phyloP scores from a whole-genome alignment of 1,284 basidiomycete genomes.

The Cutaneotrichosporon sp. region DNA sequence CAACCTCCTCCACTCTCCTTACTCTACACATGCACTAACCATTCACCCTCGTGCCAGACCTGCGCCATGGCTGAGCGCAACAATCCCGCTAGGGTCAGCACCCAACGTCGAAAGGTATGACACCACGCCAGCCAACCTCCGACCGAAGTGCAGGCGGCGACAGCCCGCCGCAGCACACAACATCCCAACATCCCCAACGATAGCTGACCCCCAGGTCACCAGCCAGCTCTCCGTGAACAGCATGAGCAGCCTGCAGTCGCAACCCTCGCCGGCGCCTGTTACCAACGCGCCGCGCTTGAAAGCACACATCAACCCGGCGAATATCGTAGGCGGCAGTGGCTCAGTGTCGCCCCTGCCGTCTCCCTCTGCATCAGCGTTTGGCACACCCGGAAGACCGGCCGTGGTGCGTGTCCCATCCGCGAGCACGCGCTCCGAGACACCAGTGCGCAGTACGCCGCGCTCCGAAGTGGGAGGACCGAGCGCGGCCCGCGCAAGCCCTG shows the following conservation, averaged over 20 bases:
- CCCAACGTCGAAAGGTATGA: conserved; percentile 1
- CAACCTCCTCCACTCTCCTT: no score
- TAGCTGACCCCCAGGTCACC: conserved; percentile 1
- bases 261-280: conserved; percentile 6
- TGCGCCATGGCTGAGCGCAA: conserved; percentile 1
- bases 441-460: not conserved
- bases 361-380: not conserved
- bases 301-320: conserved; percentile 22
- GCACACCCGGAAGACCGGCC: not conserved
- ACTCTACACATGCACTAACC: no score
- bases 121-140: not conserved
- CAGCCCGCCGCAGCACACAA: no score
- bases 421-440: not conserved
- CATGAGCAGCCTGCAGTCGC: not conserved
- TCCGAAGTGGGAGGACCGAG: conserved; percentile 1
- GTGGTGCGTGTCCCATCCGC: not conserved
- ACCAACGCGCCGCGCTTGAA: conserved; percentile 21
- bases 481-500: not conserved
- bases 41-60: not conserved
- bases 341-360: not conserved
- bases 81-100: not conserved
- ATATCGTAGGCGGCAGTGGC: conserved; percentile 12
- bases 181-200: no score
- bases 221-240: conserved; percentile 1
- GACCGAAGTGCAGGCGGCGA: no score